Conservation (phyloP, 805 yeast genomes). For the Yarrowia sp. region DNA sequence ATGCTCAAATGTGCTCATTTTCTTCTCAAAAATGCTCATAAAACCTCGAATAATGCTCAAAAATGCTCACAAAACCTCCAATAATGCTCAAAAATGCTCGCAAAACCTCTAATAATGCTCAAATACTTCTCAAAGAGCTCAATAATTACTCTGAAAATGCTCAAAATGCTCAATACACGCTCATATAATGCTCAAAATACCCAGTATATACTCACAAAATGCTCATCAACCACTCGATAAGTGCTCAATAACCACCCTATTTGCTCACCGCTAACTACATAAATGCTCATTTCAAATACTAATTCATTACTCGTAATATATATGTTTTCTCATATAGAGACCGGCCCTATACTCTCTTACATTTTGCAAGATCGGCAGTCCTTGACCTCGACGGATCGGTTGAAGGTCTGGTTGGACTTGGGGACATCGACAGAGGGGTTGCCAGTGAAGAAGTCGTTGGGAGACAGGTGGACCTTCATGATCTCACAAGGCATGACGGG, state of each 20-base stretch:
- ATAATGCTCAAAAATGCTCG: too few species aligned
- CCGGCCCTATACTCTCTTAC: constrained; percentile 19
- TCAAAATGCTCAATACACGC: background rate
- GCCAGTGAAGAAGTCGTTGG: constrained; percentile 75
- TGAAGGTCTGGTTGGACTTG: constrained; percentile 68
- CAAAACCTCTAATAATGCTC: too few species aligned
- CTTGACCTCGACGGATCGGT: constrained; percentile 59
- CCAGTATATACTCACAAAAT: background rate
- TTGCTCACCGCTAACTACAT: too few species aligned
- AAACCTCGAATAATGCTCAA: too few species aligned
- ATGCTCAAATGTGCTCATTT: too few species aligned
- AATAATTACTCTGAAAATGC: background rate
- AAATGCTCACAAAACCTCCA: too few species aligned
- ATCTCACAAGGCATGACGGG: constrained; percentile 90
- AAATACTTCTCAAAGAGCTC: background rate
- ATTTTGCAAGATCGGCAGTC: constrained; percentile 44
- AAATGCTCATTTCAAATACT: background rate
- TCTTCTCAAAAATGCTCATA: too few species aligned
- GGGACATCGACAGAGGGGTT: constrained; percentile 84
- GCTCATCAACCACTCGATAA: background rate
- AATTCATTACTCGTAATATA: constrained; percentile 25
- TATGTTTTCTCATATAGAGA: constrained; percentile 18
- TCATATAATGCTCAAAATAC: background rate
- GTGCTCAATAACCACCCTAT: background rate
- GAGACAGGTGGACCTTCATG: constrained; percentile 69